Evolutionary conservation across 768 basidiomycete genomes (phyloP).

Genomic region (Leccinum pellstonianum): DNA sequence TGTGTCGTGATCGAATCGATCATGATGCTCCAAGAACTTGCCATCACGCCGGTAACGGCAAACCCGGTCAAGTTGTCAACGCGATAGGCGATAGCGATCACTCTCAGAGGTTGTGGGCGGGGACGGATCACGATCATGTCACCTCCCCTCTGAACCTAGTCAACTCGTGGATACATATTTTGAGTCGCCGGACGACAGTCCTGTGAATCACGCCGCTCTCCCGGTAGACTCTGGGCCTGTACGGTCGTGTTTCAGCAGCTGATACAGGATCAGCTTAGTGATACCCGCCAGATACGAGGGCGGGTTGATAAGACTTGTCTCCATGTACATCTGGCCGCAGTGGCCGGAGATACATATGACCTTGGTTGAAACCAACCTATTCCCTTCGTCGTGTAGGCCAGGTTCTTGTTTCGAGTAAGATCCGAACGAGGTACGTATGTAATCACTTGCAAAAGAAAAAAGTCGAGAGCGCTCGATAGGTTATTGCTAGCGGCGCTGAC

Average conservation of each 20-base stretch:
- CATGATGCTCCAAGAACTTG: neutral
- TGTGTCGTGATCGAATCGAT: neutral
- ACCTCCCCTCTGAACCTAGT: neutral
- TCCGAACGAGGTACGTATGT: neutral
- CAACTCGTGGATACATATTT: neutral
- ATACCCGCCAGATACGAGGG: neutral
- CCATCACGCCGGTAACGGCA: neutral
- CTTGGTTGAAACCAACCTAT: neutral
- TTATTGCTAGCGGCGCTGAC: neutral
- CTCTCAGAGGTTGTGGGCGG: neutral
- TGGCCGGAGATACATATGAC: neutral
- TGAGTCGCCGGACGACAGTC: neutral
- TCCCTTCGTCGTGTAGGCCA: neutral
- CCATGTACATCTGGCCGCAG: neutral
- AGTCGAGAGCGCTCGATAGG: neutral
- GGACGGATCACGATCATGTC: neutral
- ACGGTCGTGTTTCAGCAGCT: neutral
- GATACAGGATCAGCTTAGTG: neutral
- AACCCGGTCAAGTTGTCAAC: neutral
- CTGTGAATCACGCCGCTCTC: neutral
- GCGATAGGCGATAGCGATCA: neutral
- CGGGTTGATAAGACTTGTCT: neutral
- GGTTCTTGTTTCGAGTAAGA: neutral
- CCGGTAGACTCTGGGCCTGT: neutral
- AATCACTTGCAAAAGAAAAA: neutral